A percentile compares a stretch with the other conserved stretches of the same genome.
Conservation (phyloP, 2,329 filamentous ascomycete species). For the Cryphonectria radicalis region DNA sequence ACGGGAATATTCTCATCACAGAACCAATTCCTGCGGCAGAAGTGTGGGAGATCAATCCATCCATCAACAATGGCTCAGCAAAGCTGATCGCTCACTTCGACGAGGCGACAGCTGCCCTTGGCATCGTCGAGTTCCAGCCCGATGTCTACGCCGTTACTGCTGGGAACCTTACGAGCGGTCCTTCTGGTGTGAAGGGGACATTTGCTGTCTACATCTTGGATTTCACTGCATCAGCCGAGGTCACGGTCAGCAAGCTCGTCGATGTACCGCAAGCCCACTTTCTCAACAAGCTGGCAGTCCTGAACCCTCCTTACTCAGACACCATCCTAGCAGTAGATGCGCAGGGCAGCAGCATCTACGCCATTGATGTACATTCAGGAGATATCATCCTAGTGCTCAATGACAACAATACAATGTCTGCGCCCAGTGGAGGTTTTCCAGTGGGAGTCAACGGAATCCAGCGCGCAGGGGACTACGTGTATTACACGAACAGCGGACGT, state of each 20-base stretch:
- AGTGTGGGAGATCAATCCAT: background rate
- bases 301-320: background rate
- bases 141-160: background rate
- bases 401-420: background rate
- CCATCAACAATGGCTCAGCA: slow-evolving; percentile 1
- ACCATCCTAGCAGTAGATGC: background rate
- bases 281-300: background rate
- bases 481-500: background rate
- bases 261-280: background rate
- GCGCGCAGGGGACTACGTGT: background rate
- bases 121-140: background rate
- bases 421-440: background rate
- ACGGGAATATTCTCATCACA: background rate
- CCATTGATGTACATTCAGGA: background rate
- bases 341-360: background rate
- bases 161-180: background rate
- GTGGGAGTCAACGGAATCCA: background rate
- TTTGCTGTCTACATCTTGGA: background rate
- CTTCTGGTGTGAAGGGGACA: background rate
- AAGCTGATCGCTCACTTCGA: background rate
- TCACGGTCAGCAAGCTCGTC: background rate
- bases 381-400: background rate
- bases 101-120: background rate
- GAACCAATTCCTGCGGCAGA: background rate
- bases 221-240: background rate